Base-by-base conservation (phyloP, 1,139 yeast species). In the Diutina pseudorugosa region DNA sequence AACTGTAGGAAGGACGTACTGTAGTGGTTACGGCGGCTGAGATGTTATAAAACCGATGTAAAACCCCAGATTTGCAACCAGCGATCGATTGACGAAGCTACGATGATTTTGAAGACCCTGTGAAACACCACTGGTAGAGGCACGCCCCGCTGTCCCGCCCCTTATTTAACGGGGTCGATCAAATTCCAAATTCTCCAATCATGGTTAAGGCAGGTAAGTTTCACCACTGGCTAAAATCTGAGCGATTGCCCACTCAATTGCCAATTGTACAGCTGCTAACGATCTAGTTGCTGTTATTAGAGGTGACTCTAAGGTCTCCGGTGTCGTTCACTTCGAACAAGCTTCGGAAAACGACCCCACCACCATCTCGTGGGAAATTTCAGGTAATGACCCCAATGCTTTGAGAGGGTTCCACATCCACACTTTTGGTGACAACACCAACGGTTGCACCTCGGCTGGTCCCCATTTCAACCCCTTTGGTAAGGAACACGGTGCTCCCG, bases 371-470 rank as follows among this genome's bases (percentile, higher is more conserved):
- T 93, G 90, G 83, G 93, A 90, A 64, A 86, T 93, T 65, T 63
- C 80, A 53, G 98, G 98, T 66, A 88, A 89, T 71, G 84, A 82
- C 60, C 76, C 97, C 57, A 85, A 88, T 63, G 90, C 96, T 51
- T 73, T 78, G 70, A 85, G 96, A 72, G 98, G 98, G 52, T 91
- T 93, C 96, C 98, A 93, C 79, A 76, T 93, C 67, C 98, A 93
- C 74, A 86, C 88, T 67, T 93, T 91, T 65, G 98, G 98, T 76
- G 98, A 93, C 78, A 89, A 90, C 81, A 90, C 98, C 74, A 91
- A 93, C 69, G 98, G 98, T 58, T 91, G 98, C 76, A 90, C 96
- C 57, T 89, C 97, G 59, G 98, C 98, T 54, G 98, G 98, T 65
- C 96, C 97, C 56, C 98, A 93, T 75, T 91, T 89, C 83, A 93